These are phyloP conservation scores for Cyberlindnera mycetangii DNA, from an alignment of 805 yeast species.

Conservation along the genomic window DNA sequence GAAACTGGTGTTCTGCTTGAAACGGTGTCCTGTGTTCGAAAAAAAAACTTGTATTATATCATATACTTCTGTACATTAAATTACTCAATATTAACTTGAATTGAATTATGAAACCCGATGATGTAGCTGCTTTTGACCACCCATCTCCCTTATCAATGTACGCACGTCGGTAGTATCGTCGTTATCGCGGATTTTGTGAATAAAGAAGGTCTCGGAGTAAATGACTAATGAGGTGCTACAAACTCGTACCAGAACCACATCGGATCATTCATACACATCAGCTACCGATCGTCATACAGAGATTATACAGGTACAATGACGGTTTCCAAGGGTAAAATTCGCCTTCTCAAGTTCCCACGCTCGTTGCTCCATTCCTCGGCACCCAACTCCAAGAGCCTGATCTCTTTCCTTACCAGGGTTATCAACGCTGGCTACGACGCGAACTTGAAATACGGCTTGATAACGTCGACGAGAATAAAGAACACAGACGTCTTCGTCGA, in stretches of 20 bases:
- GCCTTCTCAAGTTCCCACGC: slow-evolving; percentile 6
- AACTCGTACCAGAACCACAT: too few species aligned
- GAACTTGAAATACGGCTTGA: slow-evolving; percentile 19
- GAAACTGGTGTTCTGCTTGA: not conserved
- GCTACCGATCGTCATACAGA: too few species aligned
- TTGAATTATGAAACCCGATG: too few species aligned
- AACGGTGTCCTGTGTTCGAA: not conserved
- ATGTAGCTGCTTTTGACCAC: too few species aligned
- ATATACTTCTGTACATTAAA: not conserved
- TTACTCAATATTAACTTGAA: not conserved
- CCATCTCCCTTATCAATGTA: too few species aligned
- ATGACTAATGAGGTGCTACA: too few species aligned
- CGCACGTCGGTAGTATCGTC: too few species aligned
- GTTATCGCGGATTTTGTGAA: too few species aligned
- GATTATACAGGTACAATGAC: too few species aligned
- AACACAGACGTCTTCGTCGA: slow-evolving; percentile 11
- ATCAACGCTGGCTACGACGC: slow-evolving; percentile 21
- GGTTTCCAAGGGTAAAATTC: not conserved
- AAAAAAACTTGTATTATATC: not conserved
- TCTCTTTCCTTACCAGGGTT: slow-evolving; percentile 14
- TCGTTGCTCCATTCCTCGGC: not conserved
- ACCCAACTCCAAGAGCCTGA: slow-evolving; percentile 7
- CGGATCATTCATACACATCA: too few species aligned
- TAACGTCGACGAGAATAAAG: slow-evolving; percentile 23
- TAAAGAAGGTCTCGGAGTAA: too few species aligned